Evolutionary conservation across 106 monocot species (phyloP), one percentile per base, ranked within the genome.

Genomic region (Cymbidium sinense): DNA sequence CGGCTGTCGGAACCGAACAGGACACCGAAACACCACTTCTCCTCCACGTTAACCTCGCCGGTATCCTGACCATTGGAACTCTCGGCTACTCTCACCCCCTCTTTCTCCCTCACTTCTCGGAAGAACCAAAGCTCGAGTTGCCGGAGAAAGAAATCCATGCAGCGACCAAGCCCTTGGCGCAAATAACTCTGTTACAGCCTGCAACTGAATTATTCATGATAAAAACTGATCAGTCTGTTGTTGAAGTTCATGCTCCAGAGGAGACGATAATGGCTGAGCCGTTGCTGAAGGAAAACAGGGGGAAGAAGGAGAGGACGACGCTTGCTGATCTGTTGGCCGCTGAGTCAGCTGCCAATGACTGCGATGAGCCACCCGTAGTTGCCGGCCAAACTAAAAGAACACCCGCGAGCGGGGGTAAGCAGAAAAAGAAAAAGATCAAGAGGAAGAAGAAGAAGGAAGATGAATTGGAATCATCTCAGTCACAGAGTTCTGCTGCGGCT

Each of bases 31-130:
- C 41, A 17, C 44, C 78, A 43, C 83, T 47, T 13, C 47, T 77
- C 12, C 77, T 83, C 36, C 80, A 80, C 80, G 33, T 58, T 74
- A 54, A 51, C 18, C 62, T 78, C 64, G 72, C 39, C 17, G 73
- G 61, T 10, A 73, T 83, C 43, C 83, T 83, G 64, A 64, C 83
- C 17, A 78, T 83, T 30, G 83, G 83, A 28, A 83, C 83, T 20
- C 74, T 83, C 61, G 83, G 83, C 43, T 54, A 74, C 78, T n/a
- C 43, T 44, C 35, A 64, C 10, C 3, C 44, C 0, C 9, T 43
- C 58, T 43, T 72, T 31, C 28, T 27, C 11, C 47, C 27, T 17
- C 33, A 29, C 28, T 29, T 29, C 18, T 17, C 19, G 2, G 29
- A 44, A 30, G 81, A 43, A 30, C 12, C 20, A 43, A 13, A 65